Percentiles rank a stretch among this genome's conserved stretches.
These are phyloP conservation scores for Chrysanthemum lavandulifolium DNA, from an alignment of 129 eudicot species.

Conservation along the genomic window DNA sequence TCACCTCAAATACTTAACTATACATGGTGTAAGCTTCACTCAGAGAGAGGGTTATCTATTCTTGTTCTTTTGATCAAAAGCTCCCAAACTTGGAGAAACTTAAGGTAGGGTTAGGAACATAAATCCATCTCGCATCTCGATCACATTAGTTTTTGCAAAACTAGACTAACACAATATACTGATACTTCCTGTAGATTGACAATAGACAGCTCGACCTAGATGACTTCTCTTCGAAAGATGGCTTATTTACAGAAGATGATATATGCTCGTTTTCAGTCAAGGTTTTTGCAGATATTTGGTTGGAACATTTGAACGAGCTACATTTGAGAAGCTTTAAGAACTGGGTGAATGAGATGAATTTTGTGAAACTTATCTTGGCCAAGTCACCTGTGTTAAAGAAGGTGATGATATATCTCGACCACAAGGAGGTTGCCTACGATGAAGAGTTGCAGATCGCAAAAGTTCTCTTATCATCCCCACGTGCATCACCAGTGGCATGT, in stretches of 20 bases:
- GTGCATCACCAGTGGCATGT: too few species aligned
- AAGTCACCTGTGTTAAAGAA: constrained; percentile 14
- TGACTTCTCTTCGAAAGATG: too few species aligned
- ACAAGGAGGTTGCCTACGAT: too few species aligned
- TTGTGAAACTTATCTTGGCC: constrained; percentile 15
- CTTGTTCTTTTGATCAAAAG: background rate
- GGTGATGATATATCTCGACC: background rate
- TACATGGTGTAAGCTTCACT: background rate
- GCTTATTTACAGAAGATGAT: background rate
- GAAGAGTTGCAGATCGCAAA: too few species aligned
- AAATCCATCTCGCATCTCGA: background rate
- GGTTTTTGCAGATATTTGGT: constrained; percentile 1
- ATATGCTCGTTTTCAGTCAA: background rate
- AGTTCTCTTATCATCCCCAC: too few species aligned
- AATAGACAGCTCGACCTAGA: too few species aligned
- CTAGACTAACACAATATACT: background rate
- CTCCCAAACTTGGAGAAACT: background rate
- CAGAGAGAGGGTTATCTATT: background rate
- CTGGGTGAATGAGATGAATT: background rate
- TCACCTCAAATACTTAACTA: background rate
- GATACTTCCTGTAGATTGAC: background rate
- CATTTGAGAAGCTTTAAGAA: background rate
- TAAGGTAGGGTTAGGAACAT: background rate
- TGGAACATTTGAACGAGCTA: constrained; percentile 9
- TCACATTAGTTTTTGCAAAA: background rate